Conservation (phyloP, 345 rosid species). For the Sonneratia caseolaris region DNA sequence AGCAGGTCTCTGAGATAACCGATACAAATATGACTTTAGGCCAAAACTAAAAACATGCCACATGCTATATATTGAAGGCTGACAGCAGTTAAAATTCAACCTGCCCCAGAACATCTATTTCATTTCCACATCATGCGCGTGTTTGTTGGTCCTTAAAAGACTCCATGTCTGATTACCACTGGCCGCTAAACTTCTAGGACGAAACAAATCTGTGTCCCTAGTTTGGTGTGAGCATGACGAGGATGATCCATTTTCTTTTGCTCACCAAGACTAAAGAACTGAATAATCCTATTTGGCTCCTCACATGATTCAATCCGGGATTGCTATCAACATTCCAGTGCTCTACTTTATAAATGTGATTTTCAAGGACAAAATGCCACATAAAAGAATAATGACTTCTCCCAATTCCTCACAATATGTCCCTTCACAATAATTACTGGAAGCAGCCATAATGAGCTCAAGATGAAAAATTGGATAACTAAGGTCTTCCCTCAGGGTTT, state of each 20-base stretch:
- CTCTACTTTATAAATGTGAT: background rate
- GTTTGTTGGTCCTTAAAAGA: background rate
- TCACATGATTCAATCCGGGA: background rate
- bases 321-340: background rate
- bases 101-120: background rate
- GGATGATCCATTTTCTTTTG: background rate
- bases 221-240: background rate
- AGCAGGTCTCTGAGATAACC: constrained; percentile 45
- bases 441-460: background rate
- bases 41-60: background rate
- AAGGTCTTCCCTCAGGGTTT: too few relatives aligned
- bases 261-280: background rate
- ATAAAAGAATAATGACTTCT: background rate
- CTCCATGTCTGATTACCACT: background rate
- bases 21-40: background rate
- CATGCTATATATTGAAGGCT: background rate
- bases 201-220: background rate
- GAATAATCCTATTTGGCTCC: background rate
- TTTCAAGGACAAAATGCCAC: background rate
- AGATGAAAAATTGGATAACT: background rate
- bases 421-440: background rate
- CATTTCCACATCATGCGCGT: background rate
- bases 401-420: background rate
- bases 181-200: background rate
- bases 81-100: background rate